Percentiles rank a stretch among this genome's conserved stretches.
phyloP scores from a whole-genome alignment of 2,329 filamentous ascomycete genomes.

The Cladophialophora carrionii region DNA sequence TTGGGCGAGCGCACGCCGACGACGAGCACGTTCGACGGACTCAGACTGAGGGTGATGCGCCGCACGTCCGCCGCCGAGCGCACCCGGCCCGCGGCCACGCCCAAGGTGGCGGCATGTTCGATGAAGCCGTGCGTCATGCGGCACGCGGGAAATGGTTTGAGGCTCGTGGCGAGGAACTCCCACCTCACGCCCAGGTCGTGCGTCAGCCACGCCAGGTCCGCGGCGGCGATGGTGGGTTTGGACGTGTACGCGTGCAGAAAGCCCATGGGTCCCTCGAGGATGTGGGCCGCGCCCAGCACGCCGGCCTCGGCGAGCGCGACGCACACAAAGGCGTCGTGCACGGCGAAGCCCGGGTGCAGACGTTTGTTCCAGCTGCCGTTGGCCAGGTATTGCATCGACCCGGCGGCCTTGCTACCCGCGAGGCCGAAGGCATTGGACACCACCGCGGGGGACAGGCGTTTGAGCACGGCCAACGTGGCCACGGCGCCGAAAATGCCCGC shows the following conservation, averaged over 20 bases:
- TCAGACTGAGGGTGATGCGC: constrained; percentile 27
- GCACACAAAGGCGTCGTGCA: constrained; percentile 46
- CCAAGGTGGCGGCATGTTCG: constrained; percentile 31
- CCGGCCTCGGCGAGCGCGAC: constrained; percentile 44
- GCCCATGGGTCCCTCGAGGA: constrained; percentile 36
- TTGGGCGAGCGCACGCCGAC: constrained; percentile 44
- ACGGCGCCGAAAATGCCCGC: constrained; percentile 47
- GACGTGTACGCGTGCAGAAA: constrained; percentile 37
- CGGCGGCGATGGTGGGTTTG: constrained; percentile 7
- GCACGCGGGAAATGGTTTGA: constrained; percentile 37
- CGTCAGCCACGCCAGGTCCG: constrained; percentile 24
- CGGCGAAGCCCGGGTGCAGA: constrained; percentile 47
- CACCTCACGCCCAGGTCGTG: constrained; percentile 29
- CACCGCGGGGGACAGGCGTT: constrained; percentile 34
- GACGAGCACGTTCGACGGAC: constrained; percentile 35
- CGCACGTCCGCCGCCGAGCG: constrained; percentile 20
- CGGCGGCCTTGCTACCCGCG: constrained; percentile 45
- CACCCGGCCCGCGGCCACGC: constrained; percentile 2
- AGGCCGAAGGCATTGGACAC: constrained; percentile 46
- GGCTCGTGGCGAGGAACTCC: constrained; percentile 35
- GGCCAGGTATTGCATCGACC: constrained; percentile 47
- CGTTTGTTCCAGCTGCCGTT: constrained; percentile 48
- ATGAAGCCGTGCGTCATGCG: constrained; percentile 38
- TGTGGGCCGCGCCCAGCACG: constrained; percentile 38
- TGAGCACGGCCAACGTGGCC: constrained; percentile 42